phyloP scores from a whole-genome alignment of 495 filamentous ascomycete genomes.

The Staphylotrichum longicolle region DNA sequence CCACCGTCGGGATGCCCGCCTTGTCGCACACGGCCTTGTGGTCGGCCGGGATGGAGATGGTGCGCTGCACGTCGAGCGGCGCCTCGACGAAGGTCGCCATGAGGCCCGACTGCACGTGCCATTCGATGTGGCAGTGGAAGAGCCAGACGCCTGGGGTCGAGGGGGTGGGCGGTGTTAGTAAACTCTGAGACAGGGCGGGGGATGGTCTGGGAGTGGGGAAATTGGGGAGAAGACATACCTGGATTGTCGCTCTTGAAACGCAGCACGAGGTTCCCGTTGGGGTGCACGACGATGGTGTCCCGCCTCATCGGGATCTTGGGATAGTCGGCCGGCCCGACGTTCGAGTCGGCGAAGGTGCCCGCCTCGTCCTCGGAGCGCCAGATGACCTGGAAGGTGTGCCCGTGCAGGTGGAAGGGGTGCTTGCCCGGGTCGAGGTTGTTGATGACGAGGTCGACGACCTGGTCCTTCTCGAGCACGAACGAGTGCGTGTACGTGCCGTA shows the following conservation, averaged over 20 bases:
- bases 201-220: neutral
- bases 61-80: conserved; percentile 55
- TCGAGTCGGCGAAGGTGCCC: conserved; percentile 45
- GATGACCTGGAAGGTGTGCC: conserved; percentile 72
- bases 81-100: conserved; percentile 67
- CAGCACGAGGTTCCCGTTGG: conserved; percentile 60
- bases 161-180: neutral
- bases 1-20: conserved; percentile 46
- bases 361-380: conserved; percentile 45
- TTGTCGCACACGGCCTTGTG: conserved; percentile 63
- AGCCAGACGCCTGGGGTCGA: conserved; percentile 59
- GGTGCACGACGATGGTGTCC: conserved; percentile 56
- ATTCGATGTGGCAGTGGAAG: conserved; percentile 70
- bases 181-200: neutral
- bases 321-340: conserved; percentile 43
- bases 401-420: conserved; percentile 89
- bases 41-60: conserved; percentile 58
- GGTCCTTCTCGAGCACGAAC: conserved; percentile 61
- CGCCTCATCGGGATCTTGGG: conserved; percentile 49
- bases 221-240: conserved; percentile 51
- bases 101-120: conserved; percentile 66
- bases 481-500: conserved; percentile 75
- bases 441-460: conserved; percentile 73
- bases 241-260: conserved; percentile 67
- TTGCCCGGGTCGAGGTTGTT: conserved; percentile 73